phyloP scores from a whole-genome alignment of 2,329 filamentous ascomycete genomes.

The Aspergillus unguis region DNA sequence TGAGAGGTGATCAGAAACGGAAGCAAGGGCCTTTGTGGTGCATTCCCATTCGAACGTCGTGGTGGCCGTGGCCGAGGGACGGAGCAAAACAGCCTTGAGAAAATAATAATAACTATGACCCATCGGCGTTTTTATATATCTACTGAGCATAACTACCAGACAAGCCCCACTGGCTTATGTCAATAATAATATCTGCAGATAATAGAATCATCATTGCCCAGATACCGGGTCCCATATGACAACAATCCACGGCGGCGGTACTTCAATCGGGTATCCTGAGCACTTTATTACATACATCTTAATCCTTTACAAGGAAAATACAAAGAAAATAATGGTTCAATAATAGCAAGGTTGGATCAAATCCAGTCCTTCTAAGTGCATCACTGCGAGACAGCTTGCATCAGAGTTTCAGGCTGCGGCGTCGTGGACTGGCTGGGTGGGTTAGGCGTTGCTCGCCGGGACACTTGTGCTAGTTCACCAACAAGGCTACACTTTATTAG shows the following conservation, averaged over 20 bases:
- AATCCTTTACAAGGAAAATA: constrained; percentile 21
- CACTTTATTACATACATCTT: constrained; percentile 27
- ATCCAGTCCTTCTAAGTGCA: background rate
- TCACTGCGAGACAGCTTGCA: constrained; percentile 10
- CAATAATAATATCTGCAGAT: constrained; percentile 1
- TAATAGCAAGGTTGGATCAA: background rate
- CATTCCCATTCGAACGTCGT: constrained; percentile 8
- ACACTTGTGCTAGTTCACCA: constrained; percentile 37
- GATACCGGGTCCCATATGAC: constrained; percentile 10
- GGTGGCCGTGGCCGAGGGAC: constrained; percentile 9
- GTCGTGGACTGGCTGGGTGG: constrained; percentile 29
- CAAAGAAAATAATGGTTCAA: constrained; percentile 16
- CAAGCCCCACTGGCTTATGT: background rate
- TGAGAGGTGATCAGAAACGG: background rate
- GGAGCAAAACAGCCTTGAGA: background rate
- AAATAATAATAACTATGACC: background rate
- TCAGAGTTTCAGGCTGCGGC: constrained; percentile 24
- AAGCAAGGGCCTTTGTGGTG: constrained; percentile 1
- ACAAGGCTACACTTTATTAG: constrained; percentile 29
- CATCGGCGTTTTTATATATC: background rate
- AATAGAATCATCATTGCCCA: constrained; percentile 9
- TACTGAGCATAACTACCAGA: background rate
- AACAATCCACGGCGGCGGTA: constrained; percentile 8
- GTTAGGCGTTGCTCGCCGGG: constrained; percentile 29
- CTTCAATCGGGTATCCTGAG: constrained; percentile 26